Evolutionary conservation across 2,329 filamentous ascomycete species (phyloP).

Genomic region (Botrytis squamosa): DNA sequence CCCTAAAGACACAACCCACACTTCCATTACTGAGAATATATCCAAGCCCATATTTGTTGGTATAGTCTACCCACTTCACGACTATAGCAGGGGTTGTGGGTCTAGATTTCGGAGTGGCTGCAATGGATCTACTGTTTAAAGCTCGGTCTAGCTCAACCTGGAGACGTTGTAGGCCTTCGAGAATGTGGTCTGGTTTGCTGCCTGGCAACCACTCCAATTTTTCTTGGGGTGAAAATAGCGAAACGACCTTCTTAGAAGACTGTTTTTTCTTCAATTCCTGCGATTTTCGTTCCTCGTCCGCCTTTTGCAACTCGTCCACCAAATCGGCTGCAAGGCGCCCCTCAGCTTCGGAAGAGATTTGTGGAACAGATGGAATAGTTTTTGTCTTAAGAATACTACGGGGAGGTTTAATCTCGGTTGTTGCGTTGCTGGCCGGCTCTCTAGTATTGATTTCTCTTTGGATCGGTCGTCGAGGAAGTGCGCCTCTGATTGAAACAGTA

Average conservation of each 20-base stretch:
- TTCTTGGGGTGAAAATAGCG: constrained; percentile 56
- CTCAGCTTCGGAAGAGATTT: constrained; percentile 34
- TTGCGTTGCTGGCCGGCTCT: neutral
- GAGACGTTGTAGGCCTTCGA: constrained; percentile 55
- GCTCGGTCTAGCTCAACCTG: constrained; percentile 61
- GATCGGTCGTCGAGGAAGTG: constrained; percentile 28
- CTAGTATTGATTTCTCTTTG: constrained; percentile 13
- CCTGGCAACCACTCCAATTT: constrained; percentile 50
- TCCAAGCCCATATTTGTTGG: constrained; percentile 80
- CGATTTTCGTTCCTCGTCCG: constrained; percentile 29
- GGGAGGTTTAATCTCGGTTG: constrained; percentile 25
- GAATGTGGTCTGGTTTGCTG: constrained; percentile 57
- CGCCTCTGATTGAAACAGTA: constrained; percentile 23
- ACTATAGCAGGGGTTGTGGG: constrained; percentile 60
- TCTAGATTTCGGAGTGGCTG: constrained; percentile 56
- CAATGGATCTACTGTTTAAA: constrained; percentile 62
- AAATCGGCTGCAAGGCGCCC: constrained; percentile 37
- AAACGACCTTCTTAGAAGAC: constrained; percentile 40
- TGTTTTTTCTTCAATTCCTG: constrained; percentile 40
- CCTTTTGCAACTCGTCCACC: constrained; percentile 32
- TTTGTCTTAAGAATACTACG: constrained; percentile 26
- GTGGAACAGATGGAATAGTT: constrained; percentile 24
- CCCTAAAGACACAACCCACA: constrained; percentile 66
- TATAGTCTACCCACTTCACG: constrained; percentile 86
- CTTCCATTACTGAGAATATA: constrained; percentile 82